Evolutionary conservation across 176 grass and related monocot genomes (phyloP), one percentile per base, ranked within the genome.

Genomic region (Avena insularis): DNA sequence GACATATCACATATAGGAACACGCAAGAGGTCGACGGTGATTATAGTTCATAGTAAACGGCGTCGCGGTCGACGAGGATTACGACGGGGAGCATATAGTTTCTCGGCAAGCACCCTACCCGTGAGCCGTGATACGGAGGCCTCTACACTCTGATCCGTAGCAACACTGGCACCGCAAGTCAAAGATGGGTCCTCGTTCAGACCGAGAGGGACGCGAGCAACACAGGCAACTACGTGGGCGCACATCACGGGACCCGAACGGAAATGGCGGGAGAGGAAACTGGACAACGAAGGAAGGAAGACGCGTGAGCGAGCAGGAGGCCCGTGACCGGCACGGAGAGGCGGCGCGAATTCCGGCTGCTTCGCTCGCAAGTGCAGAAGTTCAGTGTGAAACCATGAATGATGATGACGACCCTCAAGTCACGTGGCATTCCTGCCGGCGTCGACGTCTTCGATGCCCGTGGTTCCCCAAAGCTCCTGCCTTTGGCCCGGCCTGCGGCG

Each of bases 21-120:
- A 53, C 25, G 25, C 85, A 47, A 62, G 45, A 78, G 6, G 8
- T 13, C 35, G 68, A 11, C 4, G 54, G 67, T 40, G 67, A 65
- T 45, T 36, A 64, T 64, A 58, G 40, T 14, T 35, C n/a, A 31
- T 80, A 64, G 81, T 80, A 80, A 82, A 86, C 73, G 79, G 73
- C 21, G 72, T 86, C 84, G 29, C 64, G 76, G 48, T 90, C 88
- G 35, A 13, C 19, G 58, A 46, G 31, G 58, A 53, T 58, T 6
- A 17, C 21, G 80, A 70, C 11, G 75, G 64, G 65, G 58, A 13
- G 51, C 54, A 53, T 19, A 33, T 19, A 33, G 36, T 75, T 84
- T 33, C 54, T 75, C 38, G 36, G 36, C 69, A 19, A 8, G 21
- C 33, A 27, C 43, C 21, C 20, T n/a, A 21, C 70, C 71, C n/a